These are phyloP conservation scores for Sanchytrium tribonematis DNA, from an alignment of 371 early-diverging fungal genomes.

Conservation along the genomic window DNA sequence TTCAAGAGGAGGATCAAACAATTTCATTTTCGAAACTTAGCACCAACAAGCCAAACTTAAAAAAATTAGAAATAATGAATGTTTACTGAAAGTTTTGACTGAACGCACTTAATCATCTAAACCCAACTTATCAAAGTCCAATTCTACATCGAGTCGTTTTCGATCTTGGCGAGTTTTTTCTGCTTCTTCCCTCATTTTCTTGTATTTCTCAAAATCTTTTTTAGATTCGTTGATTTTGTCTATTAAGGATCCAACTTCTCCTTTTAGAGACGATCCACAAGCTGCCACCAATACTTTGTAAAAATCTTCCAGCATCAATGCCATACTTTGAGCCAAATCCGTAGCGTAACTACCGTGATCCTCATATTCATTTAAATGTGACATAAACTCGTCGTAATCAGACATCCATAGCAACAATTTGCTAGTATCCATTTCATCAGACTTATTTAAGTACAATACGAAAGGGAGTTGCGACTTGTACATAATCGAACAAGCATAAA, in stretches of 20 bases:
- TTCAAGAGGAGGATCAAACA: too few species aligned
- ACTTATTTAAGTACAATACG: conserved; percentile 88
- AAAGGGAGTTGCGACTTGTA: conserved; percentile 51
- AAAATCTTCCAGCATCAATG: conserved; percentile 91
- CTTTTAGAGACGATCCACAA: neutral
- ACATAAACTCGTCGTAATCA: conserved; percentile 77
- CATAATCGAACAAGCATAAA: conserved; percentile 62
- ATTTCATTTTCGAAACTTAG: too few species aligned
- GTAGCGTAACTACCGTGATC: conserved; percentile 40
- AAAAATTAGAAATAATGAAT: too few species aligned
- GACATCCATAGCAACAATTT: conserved; percentile 85
- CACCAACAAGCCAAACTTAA: too few species aligned
- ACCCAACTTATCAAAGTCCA: neutral
- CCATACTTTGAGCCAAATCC: conserved; percentile 72
- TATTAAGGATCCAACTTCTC: neutral
- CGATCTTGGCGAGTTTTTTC: neutral
- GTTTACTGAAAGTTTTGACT: too few species aligned
- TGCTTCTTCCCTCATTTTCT: neutral
- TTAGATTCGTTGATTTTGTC: neutral
- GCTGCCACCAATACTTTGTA: conserved; percentile 22
- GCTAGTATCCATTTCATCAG: conserved; percentile 60
- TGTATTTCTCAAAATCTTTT: neutral
- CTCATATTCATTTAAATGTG: conserved; percentile 27
- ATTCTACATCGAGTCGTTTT: neutral
- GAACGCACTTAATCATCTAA: too few species aligned